Evolutionary conservation across 2,329 filamentous ascomycete genomes (phyloP).

Genomic region (Trichocomaceae sp.): DNA sequence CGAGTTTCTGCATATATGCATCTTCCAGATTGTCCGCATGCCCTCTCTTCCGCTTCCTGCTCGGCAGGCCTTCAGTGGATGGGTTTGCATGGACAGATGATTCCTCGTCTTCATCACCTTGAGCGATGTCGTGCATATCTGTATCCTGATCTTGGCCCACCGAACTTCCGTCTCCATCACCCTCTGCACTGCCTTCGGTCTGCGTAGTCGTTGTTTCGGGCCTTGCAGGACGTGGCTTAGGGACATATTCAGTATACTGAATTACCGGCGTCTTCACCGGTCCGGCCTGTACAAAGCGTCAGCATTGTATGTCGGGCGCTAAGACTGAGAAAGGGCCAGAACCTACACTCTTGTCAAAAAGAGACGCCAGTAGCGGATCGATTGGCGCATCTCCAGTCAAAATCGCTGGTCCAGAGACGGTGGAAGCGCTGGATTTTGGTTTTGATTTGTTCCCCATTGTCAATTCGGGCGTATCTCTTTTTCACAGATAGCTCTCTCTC

Average conservation of each 20-base stretch:
- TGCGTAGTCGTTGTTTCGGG: not conserved
- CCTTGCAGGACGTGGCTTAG: slow-evolving; percentile 17
- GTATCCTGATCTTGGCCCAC: slow-evolving; percentile 31
- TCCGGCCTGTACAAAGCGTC: slow-evolving; percentile 26
- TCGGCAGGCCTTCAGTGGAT: slow-evolving; percentile 17
- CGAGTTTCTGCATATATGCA: slow-evolving; percentile 39
- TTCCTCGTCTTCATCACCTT: slow-evolving; percentile 48
- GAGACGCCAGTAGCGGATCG: slow-evolving; percentile 62
- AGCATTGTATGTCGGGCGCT: not conserved
- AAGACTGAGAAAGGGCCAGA: not conserved
- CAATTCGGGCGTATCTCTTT: not conserved
- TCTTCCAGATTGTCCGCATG: slow-evolving; percentile 42
- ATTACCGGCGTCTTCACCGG: slow-evolving; percentile 34
- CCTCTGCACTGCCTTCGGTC: slow-evolving; percentile 14
- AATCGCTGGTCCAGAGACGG: slow-evolving; percentile 24
- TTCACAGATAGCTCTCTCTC: not conserved
- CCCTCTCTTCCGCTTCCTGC: slow-evolving; percentile 50
- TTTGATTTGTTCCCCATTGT: slow-evolving; percentile 13
- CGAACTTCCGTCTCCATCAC: slow-evolving; percentile 25
- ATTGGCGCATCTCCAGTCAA: slow-evolving; percentile 58
- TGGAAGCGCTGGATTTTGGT: slow-evolving; percentile 23
- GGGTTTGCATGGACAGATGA: slow-evolving; percentile 30
- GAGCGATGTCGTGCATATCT: slow-evolving; percentile 38
- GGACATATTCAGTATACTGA: slow-evolving; percentile 20
- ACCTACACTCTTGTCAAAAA: slow-evolving; percentile 67